phyloP scores from a whole-genome alignment of 768 basidiomycete genomes.

The Phlegmacium glaucopus region DNA sequence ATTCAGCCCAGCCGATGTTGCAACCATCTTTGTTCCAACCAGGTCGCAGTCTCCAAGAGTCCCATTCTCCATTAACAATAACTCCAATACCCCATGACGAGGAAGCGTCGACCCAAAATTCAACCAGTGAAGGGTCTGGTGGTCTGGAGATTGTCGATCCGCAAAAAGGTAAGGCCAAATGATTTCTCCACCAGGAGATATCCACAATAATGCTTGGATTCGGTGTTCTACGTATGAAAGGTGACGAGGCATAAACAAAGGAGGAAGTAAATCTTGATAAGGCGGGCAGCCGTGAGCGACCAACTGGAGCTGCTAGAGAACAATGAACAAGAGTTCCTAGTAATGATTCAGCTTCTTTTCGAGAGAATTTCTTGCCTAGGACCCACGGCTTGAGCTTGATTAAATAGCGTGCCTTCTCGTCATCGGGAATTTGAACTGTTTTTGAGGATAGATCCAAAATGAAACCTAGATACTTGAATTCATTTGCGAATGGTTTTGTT shows the following conservation, averaged over 20 bases:
- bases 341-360: constrained; percentile 20
- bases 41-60: constrained; percentile 24
- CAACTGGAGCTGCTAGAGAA: constrained; percentile 24
- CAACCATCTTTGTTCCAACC: constrained; percentile 26
- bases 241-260: constrained; percentile 14
- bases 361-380: constrained; percentile 2
- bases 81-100: constrained; percentile 36
- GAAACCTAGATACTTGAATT: constrained; percentile 36
- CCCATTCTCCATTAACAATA: constrained; percentile 26
- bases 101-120: constrained; percentile 33
- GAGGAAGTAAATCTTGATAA: constrained; percentile 24
- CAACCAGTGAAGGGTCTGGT: constrained; percentile 5
- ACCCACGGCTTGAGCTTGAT: constrained; percentile 19
- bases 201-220: constrained; percentile 14
- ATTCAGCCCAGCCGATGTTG: constrained; percentile 40
- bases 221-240: constrained; percentile 12
- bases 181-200: constrained; percentile 24
- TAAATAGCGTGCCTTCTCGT: constrained; percentile 28
- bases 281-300: constrained; percentile 25
- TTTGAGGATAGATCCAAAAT: constrained; percentile 27
- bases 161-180: constrained; percentile 8
- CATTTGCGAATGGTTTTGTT: constrained; percentile 18
- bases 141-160: constrained; percentile 10
- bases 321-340: constrained; percentile 36
- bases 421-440: constrained; percentile 25